Conservation (phyloP, 1,284 basidiomycete genomes). For the Rhodotorula sp. region DNA sequence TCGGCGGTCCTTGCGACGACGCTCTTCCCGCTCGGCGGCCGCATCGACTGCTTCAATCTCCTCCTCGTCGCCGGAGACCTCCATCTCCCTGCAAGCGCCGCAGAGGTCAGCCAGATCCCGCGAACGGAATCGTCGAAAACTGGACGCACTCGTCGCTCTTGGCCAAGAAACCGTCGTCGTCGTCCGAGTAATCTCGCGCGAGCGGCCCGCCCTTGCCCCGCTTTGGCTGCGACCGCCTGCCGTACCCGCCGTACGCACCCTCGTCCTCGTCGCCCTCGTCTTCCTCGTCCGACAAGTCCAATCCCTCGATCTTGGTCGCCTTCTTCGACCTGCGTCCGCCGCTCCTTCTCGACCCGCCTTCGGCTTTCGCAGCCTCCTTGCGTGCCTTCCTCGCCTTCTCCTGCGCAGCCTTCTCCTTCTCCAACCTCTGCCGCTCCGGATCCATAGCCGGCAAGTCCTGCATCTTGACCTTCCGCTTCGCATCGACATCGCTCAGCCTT, state of each 20-base stretch:
- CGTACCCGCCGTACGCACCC: constrained; percentile 29
- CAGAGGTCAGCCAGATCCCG: background rate
- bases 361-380: constrained; percentile 30
- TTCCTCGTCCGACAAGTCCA: constrained; percentile 13
- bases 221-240: constrained; percentile 30
- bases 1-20: constrained; percentile 42
- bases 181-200: constrained; percentile 36
- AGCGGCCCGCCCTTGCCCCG: constrained; percentile 27
- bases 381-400: constrained; percentile 45
- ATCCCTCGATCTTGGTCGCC: constrained; percentile 40
- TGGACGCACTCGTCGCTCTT: constrained; percentile 25
- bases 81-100: constrained; percentile 11
- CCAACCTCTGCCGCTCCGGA: constrained; percentile 37
- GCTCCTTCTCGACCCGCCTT: constrained; percentile 28
- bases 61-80: constrained; percentile 41
- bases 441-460: constrained; percentile 57
- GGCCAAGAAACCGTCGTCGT: constrained; percentile 39
- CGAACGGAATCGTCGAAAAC: background rate
- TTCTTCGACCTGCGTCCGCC: constrained; percentile 25
- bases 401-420: constrained; percentile 45
- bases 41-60: constrained; percentile 48
- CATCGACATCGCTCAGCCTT: constrained; percentile 70
- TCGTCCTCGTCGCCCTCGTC: constrained; percentile 8
- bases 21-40: constrained; percentile 43
- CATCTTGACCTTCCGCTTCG: constrained; percentile 68